Evolutionary conservation across 371 early-diverging fungal genomes (phyloP), one percentile per base, ranked within the genome.

Genomic region (Rhizopus arrhizus): DNA sequence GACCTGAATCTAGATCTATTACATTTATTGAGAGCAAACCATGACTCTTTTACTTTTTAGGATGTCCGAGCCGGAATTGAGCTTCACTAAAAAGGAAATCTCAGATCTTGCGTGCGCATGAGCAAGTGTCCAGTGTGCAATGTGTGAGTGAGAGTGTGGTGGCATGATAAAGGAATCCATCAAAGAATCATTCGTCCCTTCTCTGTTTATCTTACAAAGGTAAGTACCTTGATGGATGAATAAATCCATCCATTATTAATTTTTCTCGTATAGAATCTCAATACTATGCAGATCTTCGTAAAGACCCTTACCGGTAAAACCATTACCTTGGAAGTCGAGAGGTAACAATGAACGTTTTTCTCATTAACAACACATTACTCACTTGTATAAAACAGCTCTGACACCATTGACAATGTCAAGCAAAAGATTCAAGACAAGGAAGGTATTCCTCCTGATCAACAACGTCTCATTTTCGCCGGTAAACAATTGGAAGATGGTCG

Each of bases 401-500:
- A 79, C 73, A 68, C 70, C 61, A 79, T 79, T 57, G 79, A 79
- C 62, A 79, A 80, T 77, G 95, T 97, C 80, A 97, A 98, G 89
- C 69, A 75, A 65, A 97, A 96, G 89, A 96, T 98, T 69, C 97
- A 98, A 80, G 97, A 97, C 84, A 96, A 97, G 89, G 98, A 97
- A 81, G 92, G 68, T 68, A 99, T 99, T 72, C 98, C 99, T 61
- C 98, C 98, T 62, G 98, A 98, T 79, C 99, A 99, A 88, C 99
- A 99, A 85, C 96, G 98, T 68, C 88, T 98, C 63, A 99, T 99
- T 75, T 98, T 99, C 81, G 97, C 98, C 77, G 99, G 96, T 69
- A 98, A 97, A 87, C 98, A 99, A 86, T 91, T 99, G 61, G 97
- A 97, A 82, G 97, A 97, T 80, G 96, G 94, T 64, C 93, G 95